Percentiles rank a stretch among this genome's conserved stretches.
Evolutionary conservation across 768 basidiomycete species (phyloP).

Genomic region (Mycena crocata): DNA sequence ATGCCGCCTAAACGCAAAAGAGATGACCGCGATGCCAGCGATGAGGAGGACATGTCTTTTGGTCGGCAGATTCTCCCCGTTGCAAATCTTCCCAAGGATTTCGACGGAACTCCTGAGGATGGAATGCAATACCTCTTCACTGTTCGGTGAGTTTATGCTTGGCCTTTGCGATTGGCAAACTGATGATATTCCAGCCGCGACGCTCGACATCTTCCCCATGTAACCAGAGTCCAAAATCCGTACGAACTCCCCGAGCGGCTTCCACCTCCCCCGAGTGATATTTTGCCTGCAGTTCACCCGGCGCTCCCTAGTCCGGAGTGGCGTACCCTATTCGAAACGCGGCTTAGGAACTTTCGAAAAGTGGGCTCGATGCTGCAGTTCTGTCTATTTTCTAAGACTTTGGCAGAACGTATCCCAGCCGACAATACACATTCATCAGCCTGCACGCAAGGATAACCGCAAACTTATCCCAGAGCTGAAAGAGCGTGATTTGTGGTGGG

Average conservation of each 20-base stretch:
- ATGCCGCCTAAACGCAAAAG: constrained; percentile 39
- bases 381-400: constrained; percentile 1
- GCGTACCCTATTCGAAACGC: constrained; percentile 66
- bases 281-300: constrained; percentile 42
- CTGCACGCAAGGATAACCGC: constrained; percentile 39
- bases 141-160: constrained; percentile 66
- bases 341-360: constrained; percentile 75
- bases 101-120: constrained; percentile 72
- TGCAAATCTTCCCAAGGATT: constrained; percentile 80
- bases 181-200: constrained; percentile 66
- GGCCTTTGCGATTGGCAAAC: constrained; percentile 2
- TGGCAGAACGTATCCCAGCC: constrained; percentile 75
- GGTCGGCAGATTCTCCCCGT: constrained; percentile 84
- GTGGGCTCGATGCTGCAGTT: constrained; percentile 45
- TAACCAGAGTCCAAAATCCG: constrained; percentile 76
- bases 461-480: constrained; percentile 74
- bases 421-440: constrained; percentile 59
- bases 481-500: constrained; percentile 85
- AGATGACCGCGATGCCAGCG: constrained; percentile 60
- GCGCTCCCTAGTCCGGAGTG: constrained; percentile 75
- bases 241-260: constrained; percentile 59
- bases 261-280: constrained; percentile 33
- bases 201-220: constrained; percentile 70
- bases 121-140: constrained; percentile 86
- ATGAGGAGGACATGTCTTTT: constrained; percentile 70